Base-by-base conservation (phyloP, 768 basidiomycete species). In the Mycena olivaceomarginata region DNA sequence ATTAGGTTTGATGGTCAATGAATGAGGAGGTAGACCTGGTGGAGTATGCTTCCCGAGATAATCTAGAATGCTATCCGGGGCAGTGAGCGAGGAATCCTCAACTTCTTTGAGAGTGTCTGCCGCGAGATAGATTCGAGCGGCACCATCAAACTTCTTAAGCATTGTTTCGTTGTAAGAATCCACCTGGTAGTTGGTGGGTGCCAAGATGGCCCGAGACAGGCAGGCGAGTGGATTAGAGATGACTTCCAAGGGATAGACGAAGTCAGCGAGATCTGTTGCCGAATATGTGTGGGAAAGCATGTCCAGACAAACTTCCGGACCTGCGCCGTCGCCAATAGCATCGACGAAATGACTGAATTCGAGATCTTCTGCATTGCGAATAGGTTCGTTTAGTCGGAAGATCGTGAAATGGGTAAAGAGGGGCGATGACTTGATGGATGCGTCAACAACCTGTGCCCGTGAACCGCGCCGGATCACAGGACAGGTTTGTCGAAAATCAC, bases 1-100 rank as follows among this genome's bases (percentile, higher is more conserved):
- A 11, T 82, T 82, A 1, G 81, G 80, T 76, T 87, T 87, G 18
- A 89, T 75, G 0, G 46, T 68, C 1, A 89, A 74, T 18, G 66
- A 53, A 59, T 85, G 79, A 16, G 77, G 67, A 37, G 82, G 82
- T 0, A 83, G n/a, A 7, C 82, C 82, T 3, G 37, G 15, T 1
- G 77, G 79, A 15, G 78, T 48, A 13, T 75, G 45, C 31, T 41
- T 0, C 5, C 72, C 37, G 9, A 81, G 59, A 40, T 80, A 82
- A 40, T 83, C 81, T 2, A 80, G 69, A 1, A 73, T 22, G 18
- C 62, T 39, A 9, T 65, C 67, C 0, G 77, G 69, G 1, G 82
- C 73, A 15, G 78, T 72, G 4, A 80, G 12, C 7, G 73, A 66
- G 0, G 63, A 56, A 39, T 75, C 77, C 0, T 82, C 62, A 4